Percentiles rank a stretch among this genome's conserved stretches.
These are phyloP conservation scores for Phlegmacium glaucopus DNA, from an alignment of 768 basidiomycete species.

Conservation along the genomic window DNA sequence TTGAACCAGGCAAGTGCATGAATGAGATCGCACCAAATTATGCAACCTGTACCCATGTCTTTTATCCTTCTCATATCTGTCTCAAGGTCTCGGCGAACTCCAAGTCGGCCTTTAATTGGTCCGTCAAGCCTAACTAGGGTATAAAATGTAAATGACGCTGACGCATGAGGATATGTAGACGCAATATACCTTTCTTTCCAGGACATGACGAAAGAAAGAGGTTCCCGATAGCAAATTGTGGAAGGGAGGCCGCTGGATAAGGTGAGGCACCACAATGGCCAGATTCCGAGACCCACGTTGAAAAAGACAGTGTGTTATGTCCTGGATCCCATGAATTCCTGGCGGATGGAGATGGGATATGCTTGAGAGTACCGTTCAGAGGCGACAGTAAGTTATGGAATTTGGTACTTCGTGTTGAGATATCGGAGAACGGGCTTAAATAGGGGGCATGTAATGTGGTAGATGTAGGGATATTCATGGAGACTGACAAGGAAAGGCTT, in stretches of 20 bases:
- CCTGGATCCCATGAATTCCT: background rate
- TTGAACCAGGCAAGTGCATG: background rate
- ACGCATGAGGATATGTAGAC: background rate
- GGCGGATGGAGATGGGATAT: too few species aligned
- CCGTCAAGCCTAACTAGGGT: slow-evolving; percentile 64
- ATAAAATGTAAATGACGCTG: background rate
- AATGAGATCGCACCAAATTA: slow-evolving; percentile 64
- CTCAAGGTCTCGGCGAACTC: slow-evolving; percentile 80
- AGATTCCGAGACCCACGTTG: background rate
- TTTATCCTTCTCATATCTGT: slow-evolving; percentile 76
- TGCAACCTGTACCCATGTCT: slow-evolving; percentile 68
- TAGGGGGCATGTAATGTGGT: background rate
- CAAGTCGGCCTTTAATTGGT: slow-evolving; percentile 72
- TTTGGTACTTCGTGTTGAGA: background rate
- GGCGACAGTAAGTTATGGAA: background rate
- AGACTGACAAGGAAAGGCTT: slow-evolving; percentile 16
- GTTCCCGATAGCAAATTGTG: slow-evolving; percentile 63
- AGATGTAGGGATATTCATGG: slow-evolving; percentile 9
- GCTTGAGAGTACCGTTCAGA: too few species aligned
- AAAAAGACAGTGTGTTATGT: background rate
- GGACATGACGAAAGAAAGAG: slow-evolving; percentile 88
- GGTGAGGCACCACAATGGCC: slow-evolving; percentile 7
- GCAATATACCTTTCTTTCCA: slow-evolving; percentile 76
- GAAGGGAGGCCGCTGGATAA: background rate
- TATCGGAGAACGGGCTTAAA: background rate